phyloP scores from a whole-genome alignment of 805 yeast species.

The Yamadazyma ubonensis region DNA sequence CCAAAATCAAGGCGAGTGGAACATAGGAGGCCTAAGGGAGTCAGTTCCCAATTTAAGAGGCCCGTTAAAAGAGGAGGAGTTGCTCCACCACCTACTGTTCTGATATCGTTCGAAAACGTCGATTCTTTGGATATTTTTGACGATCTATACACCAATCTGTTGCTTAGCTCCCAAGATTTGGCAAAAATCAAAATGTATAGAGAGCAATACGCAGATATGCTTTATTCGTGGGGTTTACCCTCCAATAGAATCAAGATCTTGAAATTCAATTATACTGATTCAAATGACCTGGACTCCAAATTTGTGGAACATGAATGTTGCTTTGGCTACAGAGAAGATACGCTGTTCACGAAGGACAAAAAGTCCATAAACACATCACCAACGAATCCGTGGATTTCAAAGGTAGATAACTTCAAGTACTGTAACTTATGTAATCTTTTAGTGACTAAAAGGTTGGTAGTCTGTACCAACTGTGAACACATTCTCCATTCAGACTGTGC shows the following conservation, averaged over 20 bases:
- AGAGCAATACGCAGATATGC: conserved; percentile 70
- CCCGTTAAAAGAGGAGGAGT: conserved; percentile 18
- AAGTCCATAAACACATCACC: conserved; percentile 17
- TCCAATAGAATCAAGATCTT: conserved; percentile 75
- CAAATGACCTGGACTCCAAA: conserved; percentile 8
- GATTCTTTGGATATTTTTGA: conserved; percentile 45
- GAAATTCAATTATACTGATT: conserved; percentile 56
- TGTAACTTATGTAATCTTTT: conserved; percentile 69
- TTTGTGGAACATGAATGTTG: conserved; percentile 35
- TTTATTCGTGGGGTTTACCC: conserved; percentile 82
- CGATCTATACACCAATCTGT: conserved; percentile 37
- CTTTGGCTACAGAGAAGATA: conserved; percentile 26
- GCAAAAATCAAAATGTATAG: conserved; percentile 46
- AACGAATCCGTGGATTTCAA: conserved; percentile 37
- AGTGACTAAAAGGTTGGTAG: conserved; percentile 58
- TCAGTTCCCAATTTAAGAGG: conserved; percentile 3
- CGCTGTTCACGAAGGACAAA: conserved; percentile 28
- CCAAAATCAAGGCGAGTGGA: not conserved
- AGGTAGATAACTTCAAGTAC: conserved; percentile 29
- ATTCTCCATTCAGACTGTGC: conserved; percentile 79
- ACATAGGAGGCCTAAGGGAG: conserved; percentile 9
- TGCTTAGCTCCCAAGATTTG: conserved; percentile 40
- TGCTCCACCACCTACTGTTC: conserved; percentile 31
- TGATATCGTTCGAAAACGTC: conserved; percentile 47
- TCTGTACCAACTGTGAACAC: conserved; percentile 77